A percentile compares a stretch with the other conserved stretches of the same genome.
Conservation (phyloP, 805 yeast species). For the Kuraishia floccosa region DNA sequence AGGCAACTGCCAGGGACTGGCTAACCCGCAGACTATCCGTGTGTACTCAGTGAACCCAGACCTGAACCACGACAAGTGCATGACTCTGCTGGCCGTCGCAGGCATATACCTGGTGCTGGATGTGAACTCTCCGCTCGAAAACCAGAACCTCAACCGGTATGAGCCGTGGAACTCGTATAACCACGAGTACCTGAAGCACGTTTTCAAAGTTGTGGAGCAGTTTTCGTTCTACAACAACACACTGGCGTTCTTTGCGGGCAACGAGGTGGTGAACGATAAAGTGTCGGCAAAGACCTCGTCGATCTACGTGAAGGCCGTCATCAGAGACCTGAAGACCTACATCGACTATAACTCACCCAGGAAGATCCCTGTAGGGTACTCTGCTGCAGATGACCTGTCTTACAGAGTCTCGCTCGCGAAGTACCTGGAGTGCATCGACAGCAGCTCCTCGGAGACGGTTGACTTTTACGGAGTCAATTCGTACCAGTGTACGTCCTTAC, state of each 20-base stretch:
- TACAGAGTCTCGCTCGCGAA: constrained; percentile 69
- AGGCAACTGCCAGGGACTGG: background rate
- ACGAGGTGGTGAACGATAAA: constrained; percentile 78
- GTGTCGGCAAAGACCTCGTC: constrained; percentile 64
- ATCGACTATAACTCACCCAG: constrained; percentile 49
- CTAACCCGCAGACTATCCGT: constrained; percentile 44
- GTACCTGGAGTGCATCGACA: constrained; percentile 67
- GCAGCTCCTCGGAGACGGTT: constrained; percentile 20
- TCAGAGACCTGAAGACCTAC: constrained; percentile 73
- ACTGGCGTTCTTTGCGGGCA: constrained; percentile 84
- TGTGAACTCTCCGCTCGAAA: constrained; percentile 67
- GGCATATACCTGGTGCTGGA: constrained; percentile 89
- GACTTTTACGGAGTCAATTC: constrained; percentile 81
- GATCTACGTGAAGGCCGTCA: constrained; percentile 61
- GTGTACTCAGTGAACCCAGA: constrained; percentile 81
- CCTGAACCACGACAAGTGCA: constrained; percentile 77
- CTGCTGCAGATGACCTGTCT: constrained; percentile 87
- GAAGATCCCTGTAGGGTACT: constrained; percentile 81
- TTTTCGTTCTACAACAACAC: constrained; percentile 83
- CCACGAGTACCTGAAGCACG: constrained; percentile 56
- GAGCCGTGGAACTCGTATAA: constrained; percentile 92
- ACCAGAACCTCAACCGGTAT: constrained; percentile 49
- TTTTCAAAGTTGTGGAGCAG: constrained; percentile 69
- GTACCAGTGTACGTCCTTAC: constrained; percentile 41
- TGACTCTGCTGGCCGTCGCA: constrained; percentile 84